Conservation (phyloP, 441 rosid species). For the Rhodomyrtus psidioides region DNA sequence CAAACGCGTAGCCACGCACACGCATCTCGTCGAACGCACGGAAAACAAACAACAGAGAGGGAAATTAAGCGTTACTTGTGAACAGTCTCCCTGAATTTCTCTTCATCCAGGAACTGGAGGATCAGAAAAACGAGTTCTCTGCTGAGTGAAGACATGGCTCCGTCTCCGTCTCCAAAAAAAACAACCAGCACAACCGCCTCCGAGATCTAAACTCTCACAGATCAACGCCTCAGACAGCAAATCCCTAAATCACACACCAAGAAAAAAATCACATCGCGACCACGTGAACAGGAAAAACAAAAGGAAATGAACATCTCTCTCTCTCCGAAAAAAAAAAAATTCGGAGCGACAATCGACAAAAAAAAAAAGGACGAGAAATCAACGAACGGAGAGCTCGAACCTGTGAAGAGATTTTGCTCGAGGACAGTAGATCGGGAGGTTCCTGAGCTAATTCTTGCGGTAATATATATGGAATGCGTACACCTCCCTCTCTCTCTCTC, state of each 20-base stretch:
- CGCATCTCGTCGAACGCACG: neutral
- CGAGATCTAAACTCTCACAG: conserved; percentile 28
- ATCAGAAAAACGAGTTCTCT: conserved; percentile 76
- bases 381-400: neutral
- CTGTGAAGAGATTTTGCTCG: conserved; percentile 19
- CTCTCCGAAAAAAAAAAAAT: neutral
- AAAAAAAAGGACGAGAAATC: neutral
- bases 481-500: neutral
- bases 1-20: neutral
- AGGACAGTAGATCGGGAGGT: conserved; percentile 9
- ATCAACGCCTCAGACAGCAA: conserved; percentile 4
- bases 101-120: conserved; percentile 83
- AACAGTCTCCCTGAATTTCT: conserved; percentile 69
- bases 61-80: conserved; percentile 37
- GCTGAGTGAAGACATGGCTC: conserved; percentile 61
- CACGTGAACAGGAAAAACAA: neutral
- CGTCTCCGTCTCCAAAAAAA: neutral
- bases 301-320: too few species aligned
- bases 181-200: neutral
- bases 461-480: neutral
- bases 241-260: neutral
- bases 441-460: conserved; percentile 1
- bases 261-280: neutral
- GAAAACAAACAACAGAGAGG: neutral
- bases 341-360: neutral